phyloP scores from a whole-genome alignment of 129 eudicot species.

The Flaveria ramosissima region DNA sequence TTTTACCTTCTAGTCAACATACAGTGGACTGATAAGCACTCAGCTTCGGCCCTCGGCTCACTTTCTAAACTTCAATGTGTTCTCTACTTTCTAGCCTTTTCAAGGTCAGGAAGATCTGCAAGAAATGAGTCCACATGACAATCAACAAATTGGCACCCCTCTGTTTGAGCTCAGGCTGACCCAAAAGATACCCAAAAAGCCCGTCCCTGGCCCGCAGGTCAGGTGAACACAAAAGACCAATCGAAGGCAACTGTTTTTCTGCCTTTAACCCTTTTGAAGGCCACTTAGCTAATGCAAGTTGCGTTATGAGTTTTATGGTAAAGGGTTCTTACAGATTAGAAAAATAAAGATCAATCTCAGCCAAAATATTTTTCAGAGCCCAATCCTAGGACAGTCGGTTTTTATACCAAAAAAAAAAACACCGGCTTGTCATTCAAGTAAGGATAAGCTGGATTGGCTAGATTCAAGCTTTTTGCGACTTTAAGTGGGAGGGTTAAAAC shows the following conservation, averaged over 20 bases:
- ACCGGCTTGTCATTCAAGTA: too few species aligned
- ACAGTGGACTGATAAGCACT: constrained; percentile 13
- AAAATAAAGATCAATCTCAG: too few species aligned
- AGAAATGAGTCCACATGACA: constrained; percentile 15
- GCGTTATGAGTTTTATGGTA: background rate
- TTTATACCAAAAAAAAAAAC: too few species aligned
- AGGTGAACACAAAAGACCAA: background rate
- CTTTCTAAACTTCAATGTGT: constrained; percentile 1
- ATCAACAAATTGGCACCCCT: background rate
- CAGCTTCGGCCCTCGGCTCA: background rate
- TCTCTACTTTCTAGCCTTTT: constrained; percentile 58
- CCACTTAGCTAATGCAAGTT: background rate
- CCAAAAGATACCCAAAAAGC: background rate
- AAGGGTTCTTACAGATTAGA: too few species aligned
- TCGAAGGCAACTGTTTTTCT: background rate
- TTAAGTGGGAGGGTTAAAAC: background rate
- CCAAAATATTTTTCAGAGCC: too few species aligned
- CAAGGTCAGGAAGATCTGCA: constrained; percentile 90
- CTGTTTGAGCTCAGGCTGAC: background rate
- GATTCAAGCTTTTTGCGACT: background rate
- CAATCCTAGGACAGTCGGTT: too few species aligned
- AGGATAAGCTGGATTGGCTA: too few species aligned
- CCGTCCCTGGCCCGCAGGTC: background rate
- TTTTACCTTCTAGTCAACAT: constrained; percentile 13
- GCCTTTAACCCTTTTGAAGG: too few species aligned